Base-by-base conservation (phyloP, 352 stramenopile species). In the Phytophthora pini region DNA sequence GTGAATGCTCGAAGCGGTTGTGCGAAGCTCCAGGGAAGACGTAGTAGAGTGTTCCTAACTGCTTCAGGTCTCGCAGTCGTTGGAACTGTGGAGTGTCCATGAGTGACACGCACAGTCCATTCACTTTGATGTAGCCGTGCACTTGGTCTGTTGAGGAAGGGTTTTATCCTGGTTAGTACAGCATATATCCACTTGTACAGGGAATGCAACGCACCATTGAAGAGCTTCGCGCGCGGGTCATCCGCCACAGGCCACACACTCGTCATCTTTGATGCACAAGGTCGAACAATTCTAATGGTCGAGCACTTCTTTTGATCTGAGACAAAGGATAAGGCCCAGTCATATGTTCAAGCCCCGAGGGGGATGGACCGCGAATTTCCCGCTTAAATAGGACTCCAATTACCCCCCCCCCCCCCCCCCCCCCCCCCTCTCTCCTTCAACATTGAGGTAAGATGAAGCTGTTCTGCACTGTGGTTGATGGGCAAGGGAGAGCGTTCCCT, bases 1-100 rank as follows among this genome's bases (percentile, higher is more conserved):
- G 59, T 10, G 82, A 98, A 74, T 99, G 97, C 67, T 98, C 92
- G 55, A 99, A 99, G n/a, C 97, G 83, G 52, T 93, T 97, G 74
- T 99, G 97, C 43, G 87, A 94, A 1, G 80, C 92, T 32, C 80
- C 90, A 0, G 90, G 87, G 70, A 98, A 93, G 20, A 94, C 82
- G 45, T 94, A 92, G 68, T 92, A 94, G 29, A 92, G 80, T 27
- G 84, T 92, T 13, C 96, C 97, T 22, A 99, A 81, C 77, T 99
- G 97, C 68, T 97, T 97, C 24, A 99, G 78, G 43, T 94, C 76
- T 43, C 94, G 79, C n/a, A 99, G 84, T 5, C 97, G 88, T 70
- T 99, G 95, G 77, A 97, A 98, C 72, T 98, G 84, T 36, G 87
- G 84, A 34, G 93, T 98, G 73, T 98, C 92, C 73, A 98, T 94